Base-by-base conservation (phyloP, 1,139 yeast genomes). In the Nakaseomyces bracarensis region DNA sequence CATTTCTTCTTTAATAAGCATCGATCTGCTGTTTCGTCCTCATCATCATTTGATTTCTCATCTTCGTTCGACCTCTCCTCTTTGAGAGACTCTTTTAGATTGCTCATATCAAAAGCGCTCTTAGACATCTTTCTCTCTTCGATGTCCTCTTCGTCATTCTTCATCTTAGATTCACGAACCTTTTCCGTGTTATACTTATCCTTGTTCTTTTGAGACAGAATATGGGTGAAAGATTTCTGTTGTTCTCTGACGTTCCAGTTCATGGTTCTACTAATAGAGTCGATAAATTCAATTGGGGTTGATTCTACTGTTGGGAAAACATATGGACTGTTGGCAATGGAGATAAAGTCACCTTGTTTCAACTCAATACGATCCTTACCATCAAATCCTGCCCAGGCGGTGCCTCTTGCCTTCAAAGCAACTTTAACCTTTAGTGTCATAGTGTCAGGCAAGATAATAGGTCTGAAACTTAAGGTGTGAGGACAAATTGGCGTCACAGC, bases 401-500 rank as follows among this genome's bases (percentile, higher is more conserved):
- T 80, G 2, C 75, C 67, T 41, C 95, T 64, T 44, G 85, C 77
- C 36, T 75, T 66, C 34, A 64, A 54, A 0, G 95, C 93, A 1
- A 84, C 86, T 53, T 77, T 79, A 2, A 86, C 82, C 52, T 76
- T 81, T 47, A 86, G 65, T 30, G 74, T 71, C 87, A 85, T 84
- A 7, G 91, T 82, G 56, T 85, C 95, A 0, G 96, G 96, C 25
- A 86, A 67, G 44, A 86, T 69, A 45, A 86, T 82, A 1, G 96
- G 96, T 51, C 96, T 70, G 64, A 86, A 86, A 3, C 94, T 83
- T 37, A 86, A 69, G 0, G 95, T 84, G 53, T 86, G 95, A 0
- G 96, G 97, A 57, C 96, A 86, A 47, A 86, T 84, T 0, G 96
- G 96, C 0, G 96, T 86, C 2, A 86, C 86, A 45, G 87, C 79